Evolutionary conservation across 2,329 filamentous ascomycete genomes (phyloP).

Genomic region (Lachnellula subtilissima): DNA sequence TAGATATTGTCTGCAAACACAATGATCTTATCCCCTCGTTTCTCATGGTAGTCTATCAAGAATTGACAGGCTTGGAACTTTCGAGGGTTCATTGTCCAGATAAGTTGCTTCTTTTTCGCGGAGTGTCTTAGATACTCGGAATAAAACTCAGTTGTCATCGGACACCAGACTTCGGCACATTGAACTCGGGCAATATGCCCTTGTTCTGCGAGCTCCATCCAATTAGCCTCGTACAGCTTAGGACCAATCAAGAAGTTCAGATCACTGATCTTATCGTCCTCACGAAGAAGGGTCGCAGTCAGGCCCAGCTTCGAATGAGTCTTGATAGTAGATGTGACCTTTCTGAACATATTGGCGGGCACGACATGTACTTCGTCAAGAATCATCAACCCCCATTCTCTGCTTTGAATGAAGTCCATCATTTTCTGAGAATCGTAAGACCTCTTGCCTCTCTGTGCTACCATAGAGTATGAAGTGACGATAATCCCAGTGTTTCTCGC

Average conservation of each 20-base stretch:
- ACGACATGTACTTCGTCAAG: constrained; percentile 98
- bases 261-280: constrained; percentile 98
- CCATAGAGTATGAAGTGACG: constrained; percentile 97
- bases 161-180: constrained; percentile 98
- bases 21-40: constrained; percentile 92
- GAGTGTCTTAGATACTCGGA: constrained; percentile 79
- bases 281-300: constrained; percentile 87
- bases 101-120: constrained; percentile 59
- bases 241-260: constrained; percentile 96
- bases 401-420: constrained; percentile 85
- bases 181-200: constrained; percentile 96
- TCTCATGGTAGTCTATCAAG: constrained; percentile 96
- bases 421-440: constrained; percentile 94
- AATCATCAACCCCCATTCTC: constrained; percentile 97
- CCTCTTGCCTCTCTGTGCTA: constrained; percentile 81
- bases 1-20: constrained; percentile 98
- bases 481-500: constrained; percentile 90
- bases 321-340: constrained; percentile 88
- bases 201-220: constrained; percentile 97
- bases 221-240: constrained; percentile 97
- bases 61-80: constrained; percentile 98
- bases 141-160: constrained; percentile 98
- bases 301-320: constrained; percentile 92
- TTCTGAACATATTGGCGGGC: constrained; percentile 91
- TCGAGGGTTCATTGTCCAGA: constrained; percentile 96